phyloP scores from a whole-genome alignment of 176 grass and related monocot genomes.

The Paspalum vaginatum region DNA sequence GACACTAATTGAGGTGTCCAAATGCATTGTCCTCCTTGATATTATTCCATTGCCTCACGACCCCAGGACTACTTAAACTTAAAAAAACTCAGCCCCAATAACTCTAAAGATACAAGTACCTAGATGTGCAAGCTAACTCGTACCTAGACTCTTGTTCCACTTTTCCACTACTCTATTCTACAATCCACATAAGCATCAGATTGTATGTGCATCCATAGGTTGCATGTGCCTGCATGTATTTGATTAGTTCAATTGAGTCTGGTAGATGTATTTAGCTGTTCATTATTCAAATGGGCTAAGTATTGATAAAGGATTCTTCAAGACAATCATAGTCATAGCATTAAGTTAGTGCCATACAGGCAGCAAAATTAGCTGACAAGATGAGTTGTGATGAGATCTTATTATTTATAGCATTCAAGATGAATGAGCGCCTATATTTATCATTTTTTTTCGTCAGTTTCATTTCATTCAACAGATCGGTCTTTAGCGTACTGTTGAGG shows the following conservation, averaged over 20 bases:
- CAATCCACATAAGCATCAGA: background rate
- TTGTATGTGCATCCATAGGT: background rate
- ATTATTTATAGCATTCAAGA: slow-evolving; percentile 8
- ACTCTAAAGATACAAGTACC: background rate
- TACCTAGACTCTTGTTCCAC: background rate
- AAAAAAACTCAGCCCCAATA: background rate
- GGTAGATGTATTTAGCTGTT: background rate
- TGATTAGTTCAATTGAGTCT: background rate
- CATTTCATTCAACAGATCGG: background rate
- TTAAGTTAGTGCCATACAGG: background rate
- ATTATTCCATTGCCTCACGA: background rate
- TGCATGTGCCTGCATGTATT: background rate
- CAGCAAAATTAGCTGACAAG: background rate
- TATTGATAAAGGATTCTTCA: background rate
- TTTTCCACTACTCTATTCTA: background rate
- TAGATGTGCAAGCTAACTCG: background rate
- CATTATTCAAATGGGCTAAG: background rate
- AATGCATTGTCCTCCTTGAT: background rate
- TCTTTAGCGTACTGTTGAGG: background rate
- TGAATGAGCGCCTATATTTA: background rate
- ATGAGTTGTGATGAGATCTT: background rate
- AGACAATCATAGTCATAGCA: background rate
- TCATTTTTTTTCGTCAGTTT: background rate
- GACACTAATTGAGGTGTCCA: background rate
- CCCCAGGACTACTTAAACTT: background rate